Conservation (phyloP, 2,329 filamentous ascomycete genomes). For the Ascomycota sp. region DNA sequence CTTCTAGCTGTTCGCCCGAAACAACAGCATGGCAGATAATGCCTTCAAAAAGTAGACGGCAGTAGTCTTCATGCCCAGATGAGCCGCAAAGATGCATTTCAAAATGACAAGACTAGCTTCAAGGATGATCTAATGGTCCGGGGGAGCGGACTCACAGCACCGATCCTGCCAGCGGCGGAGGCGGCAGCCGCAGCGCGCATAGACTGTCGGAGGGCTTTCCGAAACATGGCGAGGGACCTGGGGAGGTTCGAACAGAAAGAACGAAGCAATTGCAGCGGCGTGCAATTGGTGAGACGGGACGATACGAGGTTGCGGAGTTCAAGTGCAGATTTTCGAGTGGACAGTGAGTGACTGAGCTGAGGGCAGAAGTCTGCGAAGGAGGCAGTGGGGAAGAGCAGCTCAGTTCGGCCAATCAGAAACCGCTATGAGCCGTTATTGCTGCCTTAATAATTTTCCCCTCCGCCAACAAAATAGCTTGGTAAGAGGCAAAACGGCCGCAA, state of each 20-base stretch:
- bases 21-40: conserved; percentile 4
- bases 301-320: conserved; percentile 31
- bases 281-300: conserved; percentile 41
- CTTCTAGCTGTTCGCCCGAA: conserved; percentile 5
- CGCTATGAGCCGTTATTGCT: too few species aligned
- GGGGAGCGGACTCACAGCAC: conserved; percentile 59
- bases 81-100: too few species aligned
- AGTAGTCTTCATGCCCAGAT: too few species aligned
- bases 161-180: conserved; percentile 79
- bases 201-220: conserved; percentile 94
- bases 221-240: conserved; percentile 60
- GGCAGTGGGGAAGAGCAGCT: conserved; percentile 16
- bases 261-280: conserved; percentile 39
- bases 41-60: neutral
- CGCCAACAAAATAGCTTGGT: too few species aligned
- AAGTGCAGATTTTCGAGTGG: conserved; percentile 24
- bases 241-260: conserved; percentile 26
- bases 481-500: too few species aligned
- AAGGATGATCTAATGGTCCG: too few species aligned
- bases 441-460: too few species aligned
- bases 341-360: too few species aligned
- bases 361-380: conserved; percentile 22
- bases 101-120: too few species aligned
- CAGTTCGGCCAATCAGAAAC: conserved; percentile 13
- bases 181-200: conserved; percentile 86